These are phyloP conservation scores for Venturia aucupariae DNA, from an alignment of 2,329 filamentous ascomycete species.

Conservation along the genomic window DNA sequence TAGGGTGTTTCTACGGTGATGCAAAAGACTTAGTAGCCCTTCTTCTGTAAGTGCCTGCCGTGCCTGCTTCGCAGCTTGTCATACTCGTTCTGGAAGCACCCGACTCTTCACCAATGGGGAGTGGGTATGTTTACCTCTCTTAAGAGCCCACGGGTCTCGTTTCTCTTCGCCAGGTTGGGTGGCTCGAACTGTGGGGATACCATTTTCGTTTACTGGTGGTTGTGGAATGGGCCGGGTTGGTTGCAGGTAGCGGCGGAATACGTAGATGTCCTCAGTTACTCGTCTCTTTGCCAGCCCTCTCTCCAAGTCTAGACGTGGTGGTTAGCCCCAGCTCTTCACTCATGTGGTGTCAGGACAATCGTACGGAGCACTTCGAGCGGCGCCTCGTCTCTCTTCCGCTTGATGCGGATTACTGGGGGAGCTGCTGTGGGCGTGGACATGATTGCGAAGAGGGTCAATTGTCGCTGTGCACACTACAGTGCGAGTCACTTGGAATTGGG, in stretches of 20 bases:
- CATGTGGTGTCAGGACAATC: not conserved
- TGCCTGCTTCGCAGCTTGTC: not conserved
- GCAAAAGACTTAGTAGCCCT: not conserved
- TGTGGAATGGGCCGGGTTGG: not conserved
- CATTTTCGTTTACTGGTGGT: slow-evolving; percentile 3
- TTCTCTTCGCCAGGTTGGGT: slow-evolving; percentile 13
- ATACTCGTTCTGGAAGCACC: not conserved
- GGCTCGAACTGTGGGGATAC: slow-evolving; percentile 9
- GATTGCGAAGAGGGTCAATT: slow-evolving; percentile 6
- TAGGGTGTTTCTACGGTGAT: not conserved
- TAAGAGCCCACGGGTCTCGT: slow-evolving; percentile 11
- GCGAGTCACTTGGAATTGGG: not conserved
- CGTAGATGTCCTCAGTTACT: slow-evolving; percentile 10
- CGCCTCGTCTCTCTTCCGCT: slow-evolving; percentile 47
- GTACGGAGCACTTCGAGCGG: slow-evolving; percentile 47
- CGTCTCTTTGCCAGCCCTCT: slow-evolving; percentile 1
- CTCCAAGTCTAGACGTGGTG: slow-evolving; percentile 11
- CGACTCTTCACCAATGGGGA: not conserved
- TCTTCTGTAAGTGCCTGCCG: not conserved
- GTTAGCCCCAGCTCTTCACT: slow-evolving; percentile 14
- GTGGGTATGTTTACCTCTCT: not conserved
- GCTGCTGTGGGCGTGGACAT: slow-evolving; percentile 32
- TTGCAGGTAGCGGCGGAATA: slow-evolving; percentile 9
- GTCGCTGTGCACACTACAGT: not conserved
- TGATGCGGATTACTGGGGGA: slow-evolving; percentile 44